Evolutionary conservation across 1,139 yeast species (phyloP), one percentile per base, ranked within the genome.

Genomic region (Lodderomyces metapsilosis): DNA sequence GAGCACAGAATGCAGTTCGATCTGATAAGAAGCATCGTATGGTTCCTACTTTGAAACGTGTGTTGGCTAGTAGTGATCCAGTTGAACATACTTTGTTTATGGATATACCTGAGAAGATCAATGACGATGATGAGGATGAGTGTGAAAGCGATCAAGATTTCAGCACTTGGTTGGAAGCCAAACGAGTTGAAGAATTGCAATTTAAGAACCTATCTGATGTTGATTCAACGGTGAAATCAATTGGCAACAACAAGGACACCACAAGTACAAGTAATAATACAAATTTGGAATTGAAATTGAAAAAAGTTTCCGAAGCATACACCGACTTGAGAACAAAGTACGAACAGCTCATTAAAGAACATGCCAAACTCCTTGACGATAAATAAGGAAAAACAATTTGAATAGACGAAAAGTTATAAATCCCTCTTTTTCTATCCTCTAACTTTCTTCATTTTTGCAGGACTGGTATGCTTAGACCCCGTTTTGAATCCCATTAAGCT

Each of bases 11-110:
- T 31, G 12, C 24, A 8, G 12, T 13, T 11, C 20, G 40, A 15
- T 20, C 36, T 13, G 40, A 37, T 17, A 74, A 71, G 59, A 71
- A 62, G 50, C 73, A 64, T 48, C 57, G 68, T 38, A 64, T 60
- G 51, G 63, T 64, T 37, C 88, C 89, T 0, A 72, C 68, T 10
- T 70, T 84, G 45, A 84, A 83, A 58, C 72, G 91, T 57, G 77
- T 76, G 1, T 56, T 84, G 39, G 71, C 64, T 8, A 71, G 69
- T 24, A 52, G 60, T 2, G 74, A 73, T 24, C 66, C 76, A 7
- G 51, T 59, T 8, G 73, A 70, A 18, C 87, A 82, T 54, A 76
- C 69, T 35, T 58, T 83, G n/a, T 59, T 72, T 51, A 58, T 65
- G 55, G 82, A 78, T 52, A 63, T 76, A 25, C 58, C 70, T 28